Percentiles rank a stretch among this genome's conserved stretches.
Conservation (phyloP, 352 stramenopile species). For the Pythium scleroteichum region DNA sequence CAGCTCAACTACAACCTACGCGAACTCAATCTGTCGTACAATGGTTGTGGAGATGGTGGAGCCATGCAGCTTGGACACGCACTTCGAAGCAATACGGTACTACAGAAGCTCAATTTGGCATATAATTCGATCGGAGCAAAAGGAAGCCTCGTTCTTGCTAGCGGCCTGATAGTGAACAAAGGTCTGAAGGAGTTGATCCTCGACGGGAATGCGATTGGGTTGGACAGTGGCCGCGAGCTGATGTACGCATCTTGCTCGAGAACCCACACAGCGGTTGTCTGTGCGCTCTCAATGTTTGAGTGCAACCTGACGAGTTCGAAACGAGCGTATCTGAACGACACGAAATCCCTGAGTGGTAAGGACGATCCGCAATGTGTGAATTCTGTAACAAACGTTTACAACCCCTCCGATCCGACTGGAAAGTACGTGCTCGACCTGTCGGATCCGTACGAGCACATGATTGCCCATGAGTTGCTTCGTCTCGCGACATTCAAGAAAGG, state of each 20-base stretch:
- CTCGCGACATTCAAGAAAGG: constrained; percentile 52
- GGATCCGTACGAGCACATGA: constrained; percentile 76
- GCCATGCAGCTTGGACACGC: constrained; percentile 58
- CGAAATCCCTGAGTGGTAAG: background rate
- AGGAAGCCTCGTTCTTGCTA: constrained; percentile 55
- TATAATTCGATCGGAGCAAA: constrained; percentile 70
- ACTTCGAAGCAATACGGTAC: constrained; percentile 46
- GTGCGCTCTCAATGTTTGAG: constrained; percentile 54
- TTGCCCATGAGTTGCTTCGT: constrained; percentile 66
- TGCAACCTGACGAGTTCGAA: constrained; percentile 41
- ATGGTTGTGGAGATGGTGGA: constrained; percentile 55
- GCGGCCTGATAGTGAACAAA: constrained; percentile 50
- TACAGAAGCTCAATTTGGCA: constrained; percentile 48
- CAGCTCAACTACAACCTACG: constrained; percentile 65
- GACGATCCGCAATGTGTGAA: background rate
- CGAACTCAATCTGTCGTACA: constrained; percentile 69
- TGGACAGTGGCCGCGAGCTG: constrained; percentile 53
- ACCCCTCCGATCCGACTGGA: constrained; percentile 52
- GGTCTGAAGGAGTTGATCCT: constrained; percentile 48
- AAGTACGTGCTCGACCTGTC: constrained; percentile 61
- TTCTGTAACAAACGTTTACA: constrained; percentile 48
- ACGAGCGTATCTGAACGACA: background rate
- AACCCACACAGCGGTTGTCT: constrained; percentile 26
- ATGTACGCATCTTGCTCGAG: constrained; percentile 56
- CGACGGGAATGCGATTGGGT: constrained; percentile 60